Base-by-base conservation (phyloP, 2,329 filamentous ascomycete species). In the Fusarium devonianum region DNA sequence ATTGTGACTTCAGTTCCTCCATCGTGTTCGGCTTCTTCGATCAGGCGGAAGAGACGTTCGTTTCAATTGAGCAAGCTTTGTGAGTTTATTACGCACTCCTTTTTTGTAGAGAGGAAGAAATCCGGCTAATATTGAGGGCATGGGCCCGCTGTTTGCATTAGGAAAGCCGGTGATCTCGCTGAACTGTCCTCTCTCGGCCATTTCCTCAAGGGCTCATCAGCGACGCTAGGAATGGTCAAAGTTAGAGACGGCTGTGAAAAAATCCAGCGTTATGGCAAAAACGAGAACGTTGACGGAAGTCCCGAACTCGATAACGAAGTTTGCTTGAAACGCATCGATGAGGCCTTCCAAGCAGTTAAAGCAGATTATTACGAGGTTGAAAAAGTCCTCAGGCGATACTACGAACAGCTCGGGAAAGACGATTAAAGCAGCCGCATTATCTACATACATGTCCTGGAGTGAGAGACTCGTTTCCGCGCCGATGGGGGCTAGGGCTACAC, bases 181-280 rank as follows among this genome's bases (percentile, higher is more conserved):
- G 78, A 85, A 60, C 84, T 97, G 26, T 96, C 91, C 23, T 81
- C 83, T 42, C 85, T 96, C 22, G 94, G 94, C 30, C 94, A 99
- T 75, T 99, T 96, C 76, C 81, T 99, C 63, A 99, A 99, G 76
- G 94, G 94, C 52, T 97, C 93, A 6, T 97, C 93, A 7, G 93
- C 94, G 28, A 97, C 94, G 4, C 82, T 99, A 43, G 94, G 94
- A 34, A 83, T 97, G 45, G 87, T 83, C 66, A 95, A 95, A 72
- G 88, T 99, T 65, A 90, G 91, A 71, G 92, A 97, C 67, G 88
- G 85, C 56, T 99, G 94, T 76, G 92, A 97, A 75, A 92, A 95
- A 79, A 97, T 99, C 66, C 93, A 99, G 73, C 88, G 96, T 68
- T 95, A 87, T 70, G 93, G 93, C 61, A 88, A 89, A 66, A 80